Base-by-base conservation (phyloP, 768 basidiomycete species). In the Boletus insuetus region DNA sequence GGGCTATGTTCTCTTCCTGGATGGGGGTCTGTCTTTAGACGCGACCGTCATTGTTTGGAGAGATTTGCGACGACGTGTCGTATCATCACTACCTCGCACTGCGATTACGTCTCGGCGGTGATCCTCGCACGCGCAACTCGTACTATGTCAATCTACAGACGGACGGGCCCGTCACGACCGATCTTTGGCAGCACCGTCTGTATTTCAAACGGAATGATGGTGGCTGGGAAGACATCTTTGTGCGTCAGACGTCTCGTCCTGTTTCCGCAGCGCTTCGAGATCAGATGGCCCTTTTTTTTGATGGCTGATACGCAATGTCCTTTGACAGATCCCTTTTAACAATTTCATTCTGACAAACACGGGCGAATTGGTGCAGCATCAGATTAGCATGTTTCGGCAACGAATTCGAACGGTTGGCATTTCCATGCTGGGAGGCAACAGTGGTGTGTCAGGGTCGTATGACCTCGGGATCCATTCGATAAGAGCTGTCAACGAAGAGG, bases 101-200 rank as follows among this genome's bases (percentile, higher is more conserved):
- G 48, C 86, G 91, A 5, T 73, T 97, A 12, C 85, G 91, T 16
- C 82, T 87, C 55, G 81, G 81, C 24, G 95, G 94, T 3, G 84
- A 91, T 59, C 83, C 85, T 20, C 78, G 82, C 39, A 89, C 89
- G 40, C 82, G 85, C 58, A 84, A 83, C 60, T 86, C 90, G n/a
- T 98, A 94, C 77, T 95, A 89, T 61, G 88, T 93, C 46, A 98
- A 98, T 72, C 75, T 98, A 44, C 94, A 97, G 69, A 96, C 94
- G 3, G 89, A 93, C 49, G 89, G 90, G 1, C 79, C 83, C 42
- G 77, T 90, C 46, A 81, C 84, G 47, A 87, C 85, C 37, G 93
- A 96, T 68, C 75, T 98, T n/a, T 98, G 91, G 87, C 96, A 97
- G 67, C 94, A 98, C 62, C 82, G 91, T 34, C 76, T 98, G n/a